phyloP scores from a whole-genome alignment of 805 yeast genomes.

The Candida nonsorbophila region DNA sequence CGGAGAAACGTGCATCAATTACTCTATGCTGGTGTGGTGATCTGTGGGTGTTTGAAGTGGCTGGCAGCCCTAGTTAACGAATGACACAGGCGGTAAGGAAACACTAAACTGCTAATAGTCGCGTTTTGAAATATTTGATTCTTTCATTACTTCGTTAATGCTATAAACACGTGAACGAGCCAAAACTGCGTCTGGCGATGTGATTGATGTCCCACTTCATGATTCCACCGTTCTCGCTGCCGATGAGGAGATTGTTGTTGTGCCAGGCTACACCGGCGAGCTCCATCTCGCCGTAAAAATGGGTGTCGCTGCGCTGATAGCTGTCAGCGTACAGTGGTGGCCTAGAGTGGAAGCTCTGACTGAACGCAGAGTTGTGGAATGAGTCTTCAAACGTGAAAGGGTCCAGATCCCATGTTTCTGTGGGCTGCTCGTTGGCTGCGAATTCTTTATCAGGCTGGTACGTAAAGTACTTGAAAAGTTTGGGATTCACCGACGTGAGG shows the following conservation, averaged over 20 bases:
- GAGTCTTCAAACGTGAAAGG: slow-evolving; percentile 4
- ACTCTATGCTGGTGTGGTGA: not conserved
- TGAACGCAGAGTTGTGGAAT: slow-evolving; percentile 6
- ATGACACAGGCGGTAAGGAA: no score
- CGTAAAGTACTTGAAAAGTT: slow-evolving; percentile 29
- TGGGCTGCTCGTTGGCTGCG: not conserved
- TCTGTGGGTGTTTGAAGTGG: not conserved
- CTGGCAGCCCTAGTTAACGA: not conserved
- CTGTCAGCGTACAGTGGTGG: slow-evolving; percentile 11
- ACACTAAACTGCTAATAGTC: no score
- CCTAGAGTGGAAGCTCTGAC: slow-evolving; percentile 1
- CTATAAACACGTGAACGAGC: slow-evolving; percentile 29
- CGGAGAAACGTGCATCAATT: slow-evolving; percentile 68
- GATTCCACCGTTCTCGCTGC: slow-evolving; percentile 38
- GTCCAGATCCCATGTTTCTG: not conserved
- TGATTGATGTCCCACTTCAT: slow-evolving; percentile 36
- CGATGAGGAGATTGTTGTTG: slow-evolving; percentile 26
- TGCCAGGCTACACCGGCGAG: slow-evolving; percentile 36
- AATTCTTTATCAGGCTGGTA: slow-evolving; percentile 23
- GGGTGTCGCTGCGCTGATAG: slow-evolving; percentile 26
- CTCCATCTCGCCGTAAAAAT: slow-evolving; percentile 40
- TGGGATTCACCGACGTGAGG: slow-evolving; percentile 29
- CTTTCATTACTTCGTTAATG: not conserved
- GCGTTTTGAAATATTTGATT: no score
- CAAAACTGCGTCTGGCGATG: slow-evolving; percentile 33